Base-by-base conservation (phyloP, 2,329 filamentous ascomycete genomes). In the Fusarium sp. region DNA sequence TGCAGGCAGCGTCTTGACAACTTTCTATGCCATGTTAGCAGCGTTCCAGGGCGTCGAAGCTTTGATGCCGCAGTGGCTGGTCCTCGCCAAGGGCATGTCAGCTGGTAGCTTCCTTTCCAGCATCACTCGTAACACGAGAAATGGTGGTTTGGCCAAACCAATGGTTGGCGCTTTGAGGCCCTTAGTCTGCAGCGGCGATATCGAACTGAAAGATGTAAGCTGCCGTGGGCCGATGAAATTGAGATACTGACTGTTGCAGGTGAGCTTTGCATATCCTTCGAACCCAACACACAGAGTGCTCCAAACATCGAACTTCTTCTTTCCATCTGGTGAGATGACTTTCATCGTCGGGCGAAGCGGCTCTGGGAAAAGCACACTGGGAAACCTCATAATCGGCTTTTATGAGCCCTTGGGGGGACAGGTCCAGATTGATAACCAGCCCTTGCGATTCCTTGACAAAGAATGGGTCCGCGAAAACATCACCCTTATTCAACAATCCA, bases 301-400 rank as follows among this genome's bases (percentile, higher is more conserved):
- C 11, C 79, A 86, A 1, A 80, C 86, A 8, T 87, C 88, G 0
- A 90, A 85, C 0, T 86, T 98, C 64, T 87, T 85, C 68, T 95
- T 98, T 59, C 87, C 90, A 0, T 85, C 91, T 0, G 91, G 92
- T 0, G 84, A 92, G 65, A 89, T 91, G 5, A 93, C 90, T 0
- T 98, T 96, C 74, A 84, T 98, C 3, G 88, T 98, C 50, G 96
- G 95, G 0, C 87, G 86, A 73, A 97, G 94, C 74, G 96, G 96
- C 1, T 97, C 93, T 3, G 95, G 95, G 0, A 98, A 98, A 78
- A 97, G 94, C 72, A 98, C 95, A 0, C 76, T 98, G 2, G 90
- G 91, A 2, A 94, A 93, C 75, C 84, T 98, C 1, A 84, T 98
- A 1, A 84, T 94, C 51, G 88, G 90, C 14, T 92, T 97, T 72